These are phyloP conservation scores for Corylus avellana DNA, from an alignment of 306 rosid genomes.

Conservation along the genomic window DNA sequence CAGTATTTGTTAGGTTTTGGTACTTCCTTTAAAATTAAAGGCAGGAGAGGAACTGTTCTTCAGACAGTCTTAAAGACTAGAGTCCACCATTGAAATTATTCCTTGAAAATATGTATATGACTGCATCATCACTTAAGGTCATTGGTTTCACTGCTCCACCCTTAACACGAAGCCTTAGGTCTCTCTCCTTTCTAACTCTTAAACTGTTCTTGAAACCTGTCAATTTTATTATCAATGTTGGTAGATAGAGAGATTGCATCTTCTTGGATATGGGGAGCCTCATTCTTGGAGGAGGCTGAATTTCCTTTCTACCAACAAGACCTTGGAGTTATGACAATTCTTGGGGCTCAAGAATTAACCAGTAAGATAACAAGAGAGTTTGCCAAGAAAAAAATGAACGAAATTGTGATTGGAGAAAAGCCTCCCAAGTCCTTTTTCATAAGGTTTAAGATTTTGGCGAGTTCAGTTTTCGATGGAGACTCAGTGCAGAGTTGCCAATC, in stretches of 20 bases:
- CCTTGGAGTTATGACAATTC: not conserved
- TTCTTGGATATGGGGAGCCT: constrained; percentile 20
- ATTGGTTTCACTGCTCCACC: not conserved
- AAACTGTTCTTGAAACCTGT: constrained; percentile 15
- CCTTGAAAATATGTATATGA: not conserved
- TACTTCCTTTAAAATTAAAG: not conserved
- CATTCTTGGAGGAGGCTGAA: constrained; percentile 19
- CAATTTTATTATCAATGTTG: constrained; percentile 7
- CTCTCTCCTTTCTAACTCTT: constrained; percentile 7
- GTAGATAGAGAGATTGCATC: not conserved
- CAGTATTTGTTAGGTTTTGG: not conserved
- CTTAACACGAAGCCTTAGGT: not conserved
- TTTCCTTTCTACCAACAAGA: constrained; percentile 19
- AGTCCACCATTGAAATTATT: not conserved
- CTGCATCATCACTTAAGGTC: not conserved
- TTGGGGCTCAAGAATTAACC: not conserved
- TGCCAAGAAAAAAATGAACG: not conserved
- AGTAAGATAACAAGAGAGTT: constrained; percentile 13
- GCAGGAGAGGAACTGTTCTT: not conserved
- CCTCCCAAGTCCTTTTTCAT: constrained; percentile 23
- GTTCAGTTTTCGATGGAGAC: constrained; percentile 46
- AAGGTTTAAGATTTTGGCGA: constrained; percentile 43
- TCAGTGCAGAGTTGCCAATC: constrained; percentile 37
- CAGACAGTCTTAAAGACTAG: not conserved
- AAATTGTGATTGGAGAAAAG: constrained; percentile 23